A percentile compares a stretch with the other conserved stretches of the same genome.
These are phyloP conservation scores for Pyricularia grisea DNA, from an alignment of 2,329 filamentous ascomycete genomes.

Conservation along the genomic window DNA sequence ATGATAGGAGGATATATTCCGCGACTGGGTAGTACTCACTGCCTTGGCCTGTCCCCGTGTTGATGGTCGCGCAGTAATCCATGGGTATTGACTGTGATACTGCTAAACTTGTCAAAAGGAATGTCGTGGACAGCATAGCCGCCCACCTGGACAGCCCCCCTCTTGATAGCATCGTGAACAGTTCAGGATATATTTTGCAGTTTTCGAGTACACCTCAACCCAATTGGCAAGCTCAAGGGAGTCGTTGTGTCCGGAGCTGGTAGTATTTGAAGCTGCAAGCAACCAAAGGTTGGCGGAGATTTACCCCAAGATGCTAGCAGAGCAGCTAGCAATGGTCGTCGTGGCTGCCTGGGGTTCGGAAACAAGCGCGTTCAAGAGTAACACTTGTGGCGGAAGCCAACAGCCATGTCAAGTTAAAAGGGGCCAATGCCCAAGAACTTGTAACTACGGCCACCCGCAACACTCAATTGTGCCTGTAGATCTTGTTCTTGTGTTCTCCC, in stretches of 20 bases:
- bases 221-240: background rate
- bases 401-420: background rate
- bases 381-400: background rate
- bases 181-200: background rate
- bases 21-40: conserved; percentile 25
- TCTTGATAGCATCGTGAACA: conserved; percentile 1
- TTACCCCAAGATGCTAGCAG: background rate
- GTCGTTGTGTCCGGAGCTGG: background rate
- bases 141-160: conserved; percentile 5
- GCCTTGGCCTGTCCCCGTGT: conserved; percentile 30
- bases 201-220: background rate
- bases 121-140: conserved; percentile 9
- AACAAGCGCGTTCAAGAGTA: background rate
- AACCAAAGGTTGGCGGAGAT: background rate
- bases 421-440: background rate
- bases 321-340: background rate
- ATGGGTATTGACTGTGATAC: conserved; percentile 22
- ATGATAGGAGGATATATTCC: too few species aligned
- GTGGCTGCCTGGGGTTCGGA: background rate
- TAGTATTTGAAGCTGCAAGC: background rate
- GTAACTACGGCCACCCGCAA: background rate
- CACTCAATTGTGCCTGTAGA: background rate
- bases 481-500: background rate
- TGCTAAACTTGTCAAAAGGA: conserved; percentile 11
- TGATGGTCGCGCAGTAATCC: conserved; percentile 35